Conservation (phyloP, 2,329 filamentous ascomycete species). For the Phoma sp. region DNA sequence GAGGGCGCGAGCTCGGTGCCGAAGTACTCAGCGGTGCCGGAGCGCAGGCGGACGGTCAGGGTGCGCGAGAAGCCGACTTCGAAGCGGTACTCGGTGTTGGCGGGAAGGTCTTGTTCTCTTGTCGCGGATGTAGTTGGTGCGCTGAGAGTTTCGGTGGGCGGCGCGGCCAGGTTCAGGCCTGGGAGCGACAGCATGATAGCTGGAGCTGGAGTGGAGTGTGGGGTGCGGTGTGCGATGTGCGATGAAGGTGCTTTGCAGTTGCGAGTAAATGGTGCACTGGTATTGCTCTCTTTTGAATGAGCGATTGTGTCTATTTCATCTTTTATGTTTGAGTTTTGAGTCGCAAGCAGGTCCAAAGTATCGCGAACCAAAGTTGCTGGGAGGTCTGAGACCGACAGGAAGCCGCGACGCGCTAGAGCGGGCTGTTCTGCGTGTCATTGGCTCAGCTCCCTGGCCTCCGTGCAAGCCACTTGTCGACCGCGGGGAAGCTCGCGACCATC, state of each 20-base stretch:
- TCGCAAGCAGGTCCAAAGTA: no score
- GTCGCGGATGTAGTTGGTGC: conserved; percentile 29
- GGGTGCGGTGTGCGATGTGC: background rate
- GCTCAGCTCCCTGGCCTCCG: conserved; percentile 11
- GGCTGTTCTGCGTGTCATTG: conserved; percentile 9
- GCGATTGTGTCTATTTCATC: no score
- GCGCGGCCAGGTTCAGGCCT: conserved; percentile 52
- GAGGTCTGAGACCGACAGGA: background rate
- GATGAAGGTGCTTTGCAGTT: no score
- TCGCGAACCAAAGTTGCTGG: background rate
- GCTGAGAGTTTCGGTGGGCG: conserved; percentile 33
- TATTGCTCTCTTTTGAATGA: no score
- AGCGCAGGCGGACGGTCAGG: conserved; percentile 65
- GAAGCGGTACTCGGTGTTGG: conserved; percentile 56
- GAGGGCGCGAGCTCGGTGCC: conserved; percentile 88
- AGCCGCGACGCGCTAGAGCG: conserved; percentile 7
- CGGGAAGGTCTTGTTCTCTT: conserved; percentile 50
- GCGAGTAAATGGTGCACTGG: no score
- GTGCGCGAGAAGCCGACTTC: conserved; percentile 46
- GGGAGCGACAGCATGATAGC: conserved; percentile 50
- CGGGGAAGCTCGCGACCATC: conserved; percentile 4
- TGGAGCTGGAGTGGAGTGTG: no score
- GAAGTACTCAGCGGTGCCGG: conserved; percentile 89
- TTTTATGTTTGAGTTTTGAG: no score
- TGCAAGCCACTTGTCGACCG: conserved; percentile 24